Evolutionary conservation across 345 rosid genomes (phyloP).

Genomic region (Rubroshorea leprosula): DNA sequence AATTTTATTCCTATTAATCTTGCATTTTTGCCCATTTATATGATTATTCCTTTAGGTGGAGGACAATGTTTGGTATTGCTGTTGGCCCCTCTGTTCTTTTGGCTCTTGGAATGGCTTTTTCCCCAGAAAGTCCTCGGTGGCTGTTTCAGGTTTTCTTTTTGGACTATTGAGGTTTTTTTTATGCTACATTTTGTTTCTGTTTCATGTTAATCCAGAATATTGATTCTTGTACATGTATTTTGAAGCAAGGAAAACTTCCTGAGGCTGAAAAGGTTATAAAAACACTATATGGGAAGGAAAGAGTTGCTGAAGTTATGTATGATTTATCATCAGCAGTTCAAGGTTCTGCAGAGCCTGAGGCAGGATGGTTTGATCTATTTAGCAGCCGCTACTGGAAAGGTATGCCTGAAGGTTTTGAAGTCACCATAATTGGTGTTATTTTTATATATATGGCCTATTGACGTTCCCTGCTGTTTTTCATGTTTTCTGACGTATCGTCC

Average conservation of each 20-base stretch:
- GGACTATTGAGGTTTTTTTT: conserved; percentile 9
- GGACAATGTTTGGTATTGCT: conserved; percentile 91
- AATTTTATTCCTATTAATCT: background rate
- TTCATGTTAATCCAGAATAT: background rate
- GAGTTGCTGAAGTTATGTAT: conserved; percentile 77
- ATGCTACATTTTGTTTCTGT: background rate
- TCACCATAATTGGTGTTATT: background rate
- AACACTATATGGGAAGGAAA: conserved; percentile 86
- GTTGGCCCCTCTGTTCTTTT: conserved; percentile 77
- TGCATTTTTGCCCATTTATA: conserved; percentile 8
- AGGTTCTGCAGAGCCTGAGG: conserved; percentile 84
- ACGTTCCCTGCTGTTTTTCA: no score
- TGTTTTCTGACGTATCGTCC: background rate
- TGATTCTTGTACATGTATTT: conserved; percentile 14
- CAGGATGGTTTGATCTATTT: conserved; percentile 96
- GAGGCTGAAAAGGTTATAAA: conserved; percentile 77
- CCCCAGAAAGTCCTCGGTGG: conserved; percentile 99
- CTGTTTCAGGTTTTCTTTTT: conserved; percentile 68
- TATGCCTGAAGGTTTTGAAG: conserved; percentile 20
- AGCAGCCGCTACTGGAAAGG: conserved; percentile 94
- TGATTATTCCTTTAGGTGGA: conserved; percentile 63
- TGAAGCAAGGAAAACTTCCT: conserved; percentile 78
- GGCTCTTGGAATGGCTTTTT: conserved; percentile 81
- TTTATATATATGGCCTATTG: background rate
- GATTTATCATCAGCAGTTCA: conserved; percentile 60